Percentiles rank a stretch among this genome's conserved stretches.
These are phyloP conservation scores for Zymoseptoria pseudotritici DNA, from an alignment of 2,329 filamentous ascomycete genomes.

Conservation along the genomic window DNA sequence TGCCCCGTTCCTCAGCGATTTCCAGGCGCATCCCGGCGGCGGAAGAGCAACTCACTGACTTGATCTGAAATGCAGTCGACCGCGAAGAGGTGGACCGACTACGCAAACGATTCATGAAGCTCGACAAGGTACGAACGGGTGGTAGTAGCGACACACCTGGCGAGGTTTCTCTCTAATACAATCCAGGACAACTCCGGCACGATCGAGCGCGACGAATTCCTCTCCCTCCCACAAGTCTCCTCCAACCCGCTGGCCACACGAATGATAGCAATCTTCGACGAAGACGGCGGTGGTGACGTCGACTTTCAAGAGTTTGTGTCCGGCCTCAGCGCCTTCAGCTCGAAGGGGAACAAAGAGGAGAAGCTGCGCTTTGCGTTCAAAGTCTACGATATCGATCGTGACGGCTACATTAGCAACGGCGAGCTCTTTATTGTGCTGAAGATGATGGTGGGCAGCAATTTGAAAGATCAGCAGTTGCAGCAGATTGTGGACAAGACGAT, in stretches of 20 bases:
- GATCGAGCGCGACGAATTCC: conserved; percentile 96
- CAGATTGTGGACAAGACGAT: conserved; percentile 99
- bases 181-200: conserved; percentile 89
- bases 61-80: conserved; percentile 58
- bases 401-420: conserved; percentile 97
- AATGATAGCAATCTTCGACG: conserved; percentile 99
- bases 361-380: conserved; percentile 98
- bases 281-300: conserved; percentile 94
- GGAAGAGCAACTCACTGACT: not conserved
- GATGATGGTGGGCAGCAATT: conserved; percentile 99
- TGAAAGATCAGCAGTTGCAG: conserved; percentile 98
- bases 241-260: conserved; percentile 95
- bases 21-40: not conserved
- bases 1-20: not conserved
- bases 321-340: conserved; percentile 88
- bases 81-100: conserved; percentile 93
- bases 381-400: conserved; percentile 98
- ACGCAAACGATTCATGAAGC: conserved; percentile 97
- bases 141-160: not conserved
- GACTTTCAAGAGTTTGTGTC: conserved; percentile 99
- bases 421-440: conserved; percentile 99
- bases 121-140: conserved; percentile 70
- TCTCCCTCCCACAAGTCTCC: conserved; percentile 92
- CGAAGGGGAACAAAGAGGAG: conserved; percentile 98
- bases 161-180: conserved; percentile 5